Conservation (phyloP, 345 rosid genomes). For the Camelina neglecta region DNA sequence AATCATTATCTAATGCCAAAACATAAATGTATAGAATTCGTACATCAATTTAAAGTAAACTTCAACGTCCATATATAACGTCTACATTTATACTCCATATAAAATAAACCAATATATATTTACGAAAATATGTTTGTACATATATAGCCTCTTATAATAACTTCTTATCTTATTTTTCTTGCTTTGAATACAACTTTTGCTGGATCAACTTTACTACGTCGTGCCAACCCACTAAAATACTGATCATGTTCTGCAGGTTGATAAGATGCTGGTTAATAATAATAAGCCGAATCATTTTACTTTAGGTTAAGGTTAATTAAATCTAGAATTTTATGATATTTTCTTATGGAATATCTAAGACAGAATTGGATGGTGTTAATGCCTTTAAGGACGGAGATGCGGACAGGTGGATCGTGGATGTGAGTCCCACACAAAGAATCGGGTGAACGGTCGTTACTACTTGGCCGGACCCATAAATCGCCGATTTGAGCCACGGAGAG, state of each 20-base stretch:
- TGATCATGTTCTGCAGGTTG: background rate
- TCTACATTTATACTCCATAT: background rate
- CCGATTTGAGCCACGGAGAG: conserved; percentile 22
- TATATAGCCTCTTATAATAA: too few relatives aligned
- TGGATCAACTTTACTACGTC: background rate
- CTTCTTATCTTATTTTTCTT: too few relatives aligned
- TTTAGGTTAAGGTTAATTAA: background rate
- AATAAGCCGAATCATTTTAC: conserved; percentile 2
- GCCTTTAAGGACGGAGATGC: conserved; percentile 9
- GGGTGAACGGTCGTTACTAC: conserved; percentile 39
- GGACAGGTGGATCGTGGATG: conserved; percentile 12
- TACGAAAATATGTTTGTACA: background rate
- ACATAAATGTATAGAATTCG: background rate
- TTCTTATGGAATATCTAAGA: background rate
- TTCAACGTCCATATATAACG: background rate
- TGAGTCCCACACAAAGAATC: conserved; percentile 28
- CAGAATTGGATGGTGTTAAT: conserved; percentile 22
- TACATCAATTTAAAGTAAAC: background rate
- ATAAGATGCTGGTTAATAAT: background rate
- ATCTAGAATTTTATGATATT: background rate
- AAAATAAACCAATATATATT: background rate
- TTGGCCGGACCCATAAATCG: conserved; percentile 37
- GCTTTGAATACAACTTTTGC: background rate
- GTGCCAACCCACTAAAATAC: background rate
- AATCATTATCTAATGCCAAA: background rate